These are phyloP conservation scores for Sequoia sempervirens DNA, from an alignment of 75 land plant species.

Conservation along the genomic window DNA sequence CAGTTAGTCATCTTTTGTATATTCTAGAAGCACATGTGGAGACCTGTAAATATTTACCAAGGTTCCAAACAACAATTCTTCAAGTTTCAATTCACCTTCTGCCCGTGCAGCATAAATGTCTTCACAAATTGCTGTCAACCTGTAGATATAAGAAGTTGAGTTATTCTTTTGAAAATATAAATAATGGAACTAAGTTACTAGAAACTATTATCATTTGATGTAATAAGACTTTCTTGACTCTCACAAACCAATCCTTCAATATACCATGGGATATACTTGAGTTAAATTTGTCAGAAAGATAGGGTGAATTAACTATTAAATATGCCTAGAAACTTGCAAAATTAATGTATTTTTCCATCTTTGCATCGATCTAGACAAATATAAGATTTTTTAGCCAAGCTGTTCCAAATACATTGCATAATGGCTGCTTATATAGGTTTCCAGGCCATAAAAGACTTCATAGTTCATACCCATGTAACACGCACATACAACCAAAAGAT, in stretches of 20 bases:
- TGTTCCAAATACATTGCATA: too few species aligned
- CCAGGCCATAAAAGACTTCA: too few species aligned
- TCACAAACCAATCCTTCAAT: neutral
- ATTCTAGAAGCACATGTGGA: slow-evolving; percentile 94
- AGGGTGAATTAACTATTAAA: neutral
- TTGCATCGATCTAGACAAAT: neutral
- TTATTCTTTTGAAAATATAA: neutral
- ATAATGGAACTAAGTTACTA: neutral
- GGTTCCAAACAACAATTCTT: slow-evolving; percentile 96
- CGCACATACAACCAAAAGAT: too few species aligned
- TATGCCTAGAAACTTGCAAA: neutral
- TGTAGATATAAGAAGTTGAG: slow-evolving; percentile 17
- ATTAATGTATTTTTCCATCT: neutral
- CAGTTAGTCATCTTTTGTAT: slow-evolving; percentile 74
- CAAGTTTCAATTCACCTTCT: slow-evolving; percentile 89
- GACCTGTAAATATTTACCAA: slow-evolving; percentile 90
- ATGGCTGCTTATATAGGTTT: too few species aligned
- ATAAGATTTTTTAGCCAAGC: too few species aligned
- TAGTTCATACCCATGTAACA: too few species aligned
- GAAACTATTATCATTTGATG: neutral
- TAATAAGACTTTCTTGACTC: neutral
- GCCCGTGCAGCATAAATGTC: slow-evolving; percentile 98
- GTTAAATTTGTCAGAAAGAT: neutral
- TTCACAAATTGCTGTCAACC: slow-evolving; percentile 94
- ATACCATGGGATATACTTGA: neutral